Base-by-base conservation (phyloP, 2,329 filamentous ascomycete genomes). In the Fusarium fujikuroi region DNA sequence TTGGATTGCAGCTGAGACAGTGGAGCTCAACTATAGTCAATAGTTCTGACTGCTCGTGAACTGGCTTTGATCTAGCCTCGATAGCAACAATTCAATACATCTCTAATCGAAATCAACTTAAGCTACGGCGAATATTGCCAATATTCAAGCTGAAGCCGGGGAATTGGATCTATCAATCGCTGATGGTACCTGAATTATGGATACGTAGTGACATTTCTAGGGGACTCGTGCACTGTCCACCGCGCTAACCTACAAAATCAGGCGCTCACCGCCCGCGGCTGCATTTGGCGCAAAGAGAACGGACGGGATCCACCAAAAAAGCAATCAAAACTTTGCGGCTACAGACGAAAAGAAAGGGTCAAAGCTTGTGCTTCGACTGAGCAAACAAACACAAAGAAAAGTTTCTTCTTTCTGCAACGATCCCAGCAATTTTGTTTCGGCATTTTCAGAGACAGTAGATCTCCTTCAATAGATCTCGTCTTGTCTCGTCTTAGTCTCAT, bases 221-320 rank as follows among this genome's bases (percentile, higher is more conserved):
- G 30, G 56, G 32, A 50, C 23, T 58, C 23, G 56, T 36, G 56
- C 6, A 68, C 65, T 61, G 63, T 61, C 34, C 36, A 25, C 16
- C 34, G 72, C 56, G 69, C 73, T 66, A 52, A 52, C 36, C 49
- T 36, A 30, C 28, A 36, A 36, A 32, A 32, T 30, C 57, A 71
- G 70, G 64, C 73, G 66, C 72, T 77, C 75, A 77, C 76, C 76
- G 76, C 75, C 74, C 73, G 76, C 76, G 73, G 69, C 75, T 76
- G 75, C 56, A 50, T 63, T 64, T 77, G 64, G 66, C 69, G 71
- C 66, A 52, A 16, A 56, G 32, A 36, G n/a, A 60, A 21, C 50
- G 11, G 47, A 23, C 18, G n/a, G 58, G 47, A 56, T 50, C 72
- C 68, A 74, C 62, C 59, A 63, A 63, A 76, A 70, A 77, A 75